Percentiles rank a stretch among this genome's conserved stretches.
These are phyloP conservation scores for Lactarius pseudohatsudake DNA, from an alignment of 768 basidiomycete species.

Conservation along the genomic window DNA sequence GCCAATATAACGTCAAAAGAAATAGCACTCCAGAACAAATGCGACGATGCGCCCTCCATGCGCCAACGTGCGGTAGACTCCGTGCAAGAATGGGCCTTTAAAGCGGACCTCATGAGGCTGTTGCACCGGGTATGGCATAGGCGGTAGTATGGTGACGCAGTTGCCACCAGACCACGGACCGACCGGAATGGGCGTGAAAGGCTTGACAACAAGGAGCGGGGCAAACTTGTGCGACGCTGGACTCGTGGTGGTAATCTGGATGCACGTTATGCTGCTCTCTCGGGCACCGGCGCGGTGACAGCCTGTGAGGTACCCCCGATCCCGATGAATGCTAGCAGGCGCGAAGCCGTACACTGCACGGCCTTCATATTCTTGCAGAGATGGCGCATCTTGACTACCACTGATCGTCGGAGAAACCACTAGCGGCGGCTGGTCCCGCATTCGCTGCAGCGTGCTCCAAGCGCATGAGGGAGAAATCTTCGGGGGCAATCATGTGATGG, in stretches of 20 bases:
- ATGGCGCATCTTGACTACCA: constrained; percentile 24
- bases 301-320: constrained; percentile 9
- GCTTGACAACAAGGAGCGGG: no score
- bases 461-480: constrained; percentile 18
- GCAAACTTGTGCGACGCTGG: no score
- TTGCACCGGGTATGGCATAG: no score
- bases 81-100: no score
- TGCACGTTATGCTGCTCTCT: constrained; percentile 7
- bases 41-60: no score
- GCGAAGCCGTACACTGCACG: constrained; percentile 14
- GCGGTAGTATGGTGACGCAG: no score
- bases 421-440: not conserved
- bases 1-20: no score
- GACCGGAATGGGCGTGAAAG: no score
- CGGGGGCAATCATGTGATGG: constrained; percentile 19
- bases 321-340: constrained; percentile 21
- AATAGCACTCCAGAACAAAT: no score
- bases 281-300: not conserved
- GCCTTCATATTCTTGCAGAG: constrained; percentile 26
- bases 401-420: not conserved
- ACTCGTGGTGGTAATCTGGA: constrained; percentile 1
- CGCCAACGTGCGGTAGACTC: no score
- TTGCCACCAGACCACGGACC: no score
- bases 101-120: no score
- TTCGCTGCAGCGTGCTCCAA: constrained; percentile 21